Evolutionary conservation across 805 yeast genomes (phyloP), one percentile per base, ranked within the genome.

Genomic region (Kazachstania taianensis): DNA sequence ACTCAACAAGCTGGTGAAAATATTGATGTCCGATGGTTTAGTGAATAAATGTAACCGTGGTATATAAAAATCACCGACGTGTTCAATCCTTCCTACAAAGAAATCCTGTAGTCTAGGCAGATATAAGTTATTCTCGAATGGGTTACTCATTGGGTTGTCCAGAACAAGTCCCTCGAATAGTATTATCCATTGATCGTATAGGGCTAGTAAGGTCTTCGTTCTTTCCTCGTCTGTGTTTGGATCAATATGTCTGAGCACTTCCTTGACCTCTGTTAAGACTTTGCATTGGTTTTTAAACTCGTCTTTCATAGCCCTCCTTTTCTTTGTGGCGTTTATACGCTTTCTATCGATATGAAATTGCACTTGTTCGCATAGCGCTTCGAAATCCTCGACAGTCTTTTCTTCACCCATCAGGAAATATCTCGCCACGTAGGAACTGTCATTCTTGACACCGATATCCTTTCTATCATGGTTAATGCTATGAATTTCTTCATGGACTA

Each of bases 61-160:
- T 10, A 56, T 24, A 35, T 53, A 55, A 31, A 56, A 56, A 39
- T 56, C 61, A 22, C 61, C 61, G 19, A 55, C 43, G 9, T 49
- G 42, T 1, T 54, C 52, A 1, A 56, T 46, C 34, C 59, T 44
- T 3, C 55, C 57, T n/a, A 56, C 38, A 28, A 55, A 52, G 31
- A 56, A 56, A 30, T 56, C 61, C 27, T 48, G 47, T 17, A 46
- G 40, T 33, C 61, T 50, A 20, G 55, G 22, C 37, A 40, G 53
- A 30, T 49, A 53, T 4, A 45, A 32, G 19, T 52, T 56, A 26
- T 52, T 53, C 6, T 38, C 44, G 30, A 41, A 55, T 7, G 60
- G 59, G 33, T 51, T 41, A 10, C 46, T 41, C 32, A 55, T 32
- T 2, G 61, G 59, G 39, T 50, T 50, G 31, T 52, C 56, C 7